Evolutionary conservation across 345 rosid genomes (phyloP).

Genomic region (Toxicodendron radicans): DNA sequence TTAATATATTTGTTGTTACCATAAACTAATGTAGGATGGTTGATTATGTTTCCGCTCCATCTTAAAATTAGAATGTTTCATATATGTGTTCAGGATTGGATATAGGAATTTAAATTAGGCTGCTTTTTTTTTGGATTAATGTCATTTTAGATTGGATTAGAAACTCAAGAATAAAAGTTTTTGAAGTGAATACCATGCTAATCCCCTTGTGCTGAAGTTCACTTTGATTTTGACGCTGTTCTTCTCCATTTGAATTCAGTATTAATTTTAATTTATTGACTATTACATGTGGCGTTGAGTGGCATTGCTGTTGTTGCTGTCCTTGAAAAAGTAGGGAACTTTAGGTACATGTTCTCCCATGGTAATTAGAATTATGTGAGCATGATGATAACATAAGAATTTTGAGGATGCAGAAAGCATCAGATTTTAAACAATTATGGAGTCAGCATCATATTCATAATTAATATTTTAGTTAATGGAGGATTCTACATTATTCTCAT

Average conservation of each 20-base stretch:
- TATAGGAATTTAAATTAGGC: neutral
- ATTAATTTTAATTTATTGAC: neutral
- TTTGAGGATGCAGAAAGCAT: slow-evolving; percentile 24
- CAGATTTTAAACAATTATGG: slow-evolving; percentile 32
- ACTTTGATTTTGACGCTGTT: neutral
- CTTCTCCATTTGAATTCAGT: neutral
- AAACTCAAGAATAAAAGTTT: too few species aligned
- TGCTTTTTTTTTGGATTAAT: neutral
- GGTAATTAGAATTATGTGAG: neutral
- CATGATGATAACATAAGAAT: neutral
- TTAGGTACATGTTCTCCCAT: neutral
- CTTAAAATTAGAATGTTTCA: neutral
- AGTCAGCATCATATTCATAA: slow-evolving; percentile 12
- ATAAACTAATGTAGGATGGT: neutral
- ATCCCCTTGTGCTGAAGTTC: neutral
- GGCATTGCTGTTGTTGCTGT: neutral
- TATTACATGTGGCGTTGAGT: neutral
- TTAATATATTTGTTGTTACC: neutral
- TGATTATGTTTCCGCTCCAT: neutral
- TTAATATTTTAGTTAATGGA: slow-evolving; percentile 6
- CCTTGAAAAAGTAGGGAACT: neutral
- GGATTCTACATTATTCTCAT: slow-evolving; percentile 16
- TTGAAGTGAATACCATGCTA: too few species aligned
- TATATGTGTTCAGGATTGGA: neutral
- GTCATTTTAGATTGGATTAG: too few species aligned